phyloP scores from a whole-genome alignment of 129 eudicot species.

The Heracleum sosnowskyi region DNA sequence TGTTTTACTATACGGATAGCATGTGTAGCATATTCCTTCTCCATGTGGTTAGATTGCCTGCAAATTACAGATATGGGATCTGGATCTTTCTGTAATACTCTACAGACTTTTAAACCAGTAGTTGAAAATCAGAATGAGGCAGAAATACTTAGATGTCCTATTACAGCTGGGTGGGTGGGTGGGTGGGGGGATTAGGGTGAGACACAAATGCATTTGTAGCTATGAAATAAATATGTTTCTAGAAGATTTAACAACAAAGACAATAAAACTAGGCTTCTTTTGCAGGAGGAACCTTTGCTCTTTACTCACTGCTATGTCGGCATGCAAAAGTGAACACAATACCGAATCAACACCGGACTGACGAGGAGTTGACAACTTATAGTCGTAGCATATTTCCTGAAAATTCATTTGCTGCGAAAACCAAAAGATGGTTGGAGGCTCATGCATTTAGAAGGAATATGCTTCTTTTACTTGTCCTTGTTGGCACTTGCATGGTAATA shows the following conservation, averaged over 20 bases:
- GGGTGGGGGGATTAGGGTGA: background rate
- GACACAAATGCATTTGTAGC: background rate
- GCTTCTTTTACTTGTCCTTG: slow-evolving; percentile 88
- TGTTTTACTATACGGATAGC: background rate
- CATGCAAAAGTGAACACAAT: slow-evolving; percentile 87
- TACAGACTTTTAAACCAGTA: background rate
- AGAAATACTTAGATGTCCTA: background rate
- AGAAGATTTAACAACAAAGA: background rate
- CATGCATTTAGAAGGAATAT: slow-evolving; percentile 49
- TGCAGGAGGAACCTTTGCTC: slow-evolving; percentile 95
- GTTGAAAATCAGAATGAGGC: background rate
- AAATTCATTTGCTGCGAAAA: slow-evolving; percentile 83
- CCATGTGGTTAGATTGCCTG: background rate
- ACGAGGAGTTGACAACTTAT: slow-evolving; percentile 94
- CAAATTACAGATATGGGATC: background rate
- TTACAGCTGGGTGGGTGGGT: background rate
- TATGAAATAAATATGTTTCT: background rate
- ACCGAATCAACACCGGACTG: slow-evolving; percentile 89
- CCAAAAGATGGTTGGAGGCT: slow-evolving; percentile 84
- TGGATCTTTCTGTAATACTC: background rate
- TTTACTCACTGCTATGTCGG: slow-evolving; percentile 80
- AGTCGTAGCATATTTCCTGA: slow-evolving; percentile 73
- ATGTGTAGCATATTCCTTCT: background rate
- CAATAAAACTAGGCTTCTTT: background rate
- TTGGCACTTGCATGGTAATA: slow-evolving; percentile 88